phyloP scores from a whole-genome alignment of 257 asterid genomes.

The Pogostemon cablin region DNA sequence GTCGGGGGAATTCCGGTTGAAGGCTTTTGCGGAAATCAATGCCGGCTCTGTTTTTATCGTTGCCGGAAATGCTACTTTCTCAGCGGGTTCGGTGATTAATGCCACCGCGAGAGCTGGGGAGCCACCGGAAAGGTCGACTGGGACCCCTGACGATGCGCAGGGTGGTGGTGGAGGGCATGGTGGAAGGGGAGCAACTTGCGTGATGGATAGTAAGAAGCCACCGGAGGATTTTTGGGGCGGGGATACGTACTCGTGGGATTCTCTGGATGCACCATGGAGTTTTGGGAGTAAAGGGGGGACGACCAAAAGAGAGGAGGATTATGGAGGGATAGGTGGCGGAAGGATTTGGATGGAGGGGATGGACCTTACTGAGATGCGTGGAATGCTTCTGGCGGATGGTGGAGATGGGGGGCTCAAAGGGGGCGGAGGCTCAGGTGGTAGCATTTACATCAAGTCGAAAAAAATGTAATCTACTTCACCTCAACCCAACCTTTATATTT shows the following conservation, averaged over 20 bases:
- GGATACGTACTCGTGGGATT: slow-evolving; percentile 73
- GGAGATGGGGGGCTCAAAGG: slow-evolving; percentile 88
- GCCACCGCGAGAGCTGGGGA: slow-evolving; percentile 67
- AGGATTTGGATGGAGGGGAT: slow-evolving; percentile 65
- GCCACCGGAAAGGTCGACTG: slow-evolving; percentile 47
- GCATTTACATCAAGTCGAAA: slow-evolving; percentile 64
- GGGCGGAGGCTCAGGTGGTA: slow-evolving; percentile 96
- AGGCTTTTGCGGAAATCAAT: slow-evolving; percentile 44
- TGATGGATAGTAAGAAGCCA: slow-evolving; percentile 66
- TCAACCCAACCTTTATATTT: slow-evolving; percentile 30
- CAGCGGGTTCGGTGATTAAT: slow-evolving; percentile 55
- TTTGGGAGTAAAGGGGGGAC: slow-evolving; percentile 88
- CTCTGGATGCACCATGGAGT: slow-evolving; percentile 60
- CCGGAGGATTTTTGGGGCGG: slow-evolving; percentile 95
- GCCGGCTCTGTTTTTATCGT: slow-evolving; percentile 58
- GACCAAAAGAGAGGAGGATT: slow-evolving; percentile 62
- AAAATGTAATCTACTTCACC: slow-evolving; percentile 59
- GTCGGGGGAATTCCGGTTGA: slow-evolving; percentile 58
- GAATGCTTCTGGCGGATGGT: slow-evolving; percentile 74
- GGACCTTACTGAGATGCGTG: slow-evolving; percentile 44
- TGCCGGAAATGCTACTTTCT: slow-evolving; percentile 59
- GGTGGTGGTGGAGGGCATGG: slow-evolving; percentile 95
- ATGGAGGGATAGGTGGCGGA: slow-evolving; percentile 91
- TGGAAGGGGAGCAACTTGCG: slow-evolving; percentile 87
- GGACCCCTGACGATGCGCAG: slow-evolving; percentile 62